phyloP scores from a whole-genome alignment of 495 filamentous ascomycete species.

The Neurospora africana region DNA sequence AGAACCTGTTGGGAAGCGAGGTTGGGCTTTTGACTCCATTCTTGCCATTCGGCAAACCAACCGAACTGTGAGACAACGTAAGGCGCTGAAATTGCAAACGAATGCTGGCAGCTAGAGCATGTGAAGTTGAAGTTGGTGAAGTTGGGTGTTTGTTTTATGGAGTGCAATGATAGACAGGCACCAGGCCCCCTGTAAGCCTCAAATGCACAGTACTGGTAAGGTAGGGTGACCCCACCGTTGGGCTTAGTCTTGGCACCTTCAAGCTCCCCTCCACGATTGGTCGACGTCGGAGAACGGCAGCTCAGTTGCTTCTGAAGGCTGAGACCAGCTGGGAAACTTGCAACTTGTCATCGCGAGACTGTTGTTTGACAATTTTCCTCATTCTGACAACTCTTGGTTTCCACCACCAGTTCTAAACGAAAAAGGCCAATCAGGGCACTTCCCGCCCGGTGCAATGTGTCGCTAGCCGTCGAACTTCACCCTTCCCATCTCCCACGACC shows the following conservation, averaged over 20 bases:
- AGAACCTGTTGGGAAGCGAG: background rate
- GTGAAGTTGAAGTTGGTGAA: background rate
- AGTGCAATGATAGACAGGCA: background rate
- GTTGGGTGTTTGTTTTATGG: background rate
- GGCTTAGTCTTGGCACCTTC: background rate
- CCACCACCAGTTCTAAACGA: background rate
- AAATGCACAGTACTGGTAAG: background rate
- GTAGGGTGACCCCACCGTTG: background rate
- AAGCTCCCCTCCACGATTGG: background rate
- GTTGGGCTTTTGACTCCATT: background rate
- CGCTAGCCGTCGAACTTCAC: background rate
- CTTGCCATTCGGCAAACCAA: background rate
- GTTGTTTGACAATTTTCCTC: background rate
- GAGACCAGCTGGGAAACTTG: background rate
- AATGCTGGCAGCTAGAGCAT: background rate
- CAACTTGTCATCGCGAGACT: constrained; percentile 3
- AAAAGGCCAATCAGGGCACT: background rate
- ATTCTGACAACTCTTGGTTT: background rate
- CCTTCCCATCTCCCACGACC: background rate
- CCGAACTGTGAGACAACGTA: background rate
- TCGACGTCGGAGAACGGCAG: background rate
- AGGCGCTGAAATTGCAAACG: background rate
- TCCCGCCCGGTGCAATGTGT: constrained; percentile 4
- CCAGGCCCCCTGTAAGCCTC: background rate
- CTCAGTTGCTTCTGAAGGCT: background rate